Conservation (phyloP, 164 flowering plant species). For the Magnolia changhungtana region DNA sequence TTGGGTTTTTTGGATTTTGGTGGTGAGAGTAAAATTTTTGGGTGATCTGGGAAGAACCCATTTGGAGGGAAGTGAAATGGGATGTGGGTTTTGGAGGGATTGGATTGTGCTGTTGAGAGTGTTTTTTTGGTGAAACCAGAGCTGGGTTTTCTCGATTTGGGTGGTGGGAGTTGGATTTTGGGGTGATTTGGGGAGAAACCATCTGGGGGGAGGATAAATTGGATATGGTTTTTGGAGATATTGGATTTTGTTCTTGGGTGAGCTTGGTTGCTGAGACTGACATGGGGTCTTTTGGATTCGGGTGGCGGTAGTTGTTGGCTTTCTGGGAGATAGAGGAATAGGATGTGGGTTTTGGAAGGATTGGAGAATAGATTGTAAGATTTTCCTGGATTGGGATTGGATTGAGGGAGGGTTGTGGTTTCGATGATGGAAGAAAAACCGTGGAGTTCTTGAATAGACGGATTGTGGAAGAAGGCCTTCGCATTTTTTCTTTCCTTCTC, state of each 20-base stretch:
- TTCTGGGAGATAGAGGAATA: not conserved
- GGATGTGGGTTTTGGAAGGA: not conserved
- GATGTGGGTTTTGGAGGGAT: not conserved
- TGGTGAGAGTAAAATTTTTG: not conserved
- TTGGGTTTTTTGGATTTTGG: not conserved
- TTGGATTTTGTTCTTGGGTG: not conserved
- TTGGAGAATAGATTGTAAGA: not conserved
- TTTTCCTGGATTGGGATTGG: not conserved
- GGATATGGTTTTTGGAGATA: not conserved
- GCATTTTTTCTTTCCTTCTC: not conserved
- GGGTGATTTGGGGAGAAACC: not conserved
- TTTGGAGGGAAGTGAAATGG: not conserved
- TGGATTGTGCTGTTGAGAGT: not conserved
- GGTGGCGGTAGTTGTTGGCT: not conserved
- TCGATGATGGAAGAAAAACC: not conserved
- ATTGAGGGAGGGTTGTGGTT: not conserved
- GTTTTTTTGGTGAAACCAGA: not conserved
- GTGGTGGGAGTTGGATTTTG: not conserved
- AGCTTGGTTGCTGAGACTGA: not conserved
- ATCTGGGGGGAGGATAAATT: not conserved
- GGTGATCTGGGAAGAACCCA: not conserved
- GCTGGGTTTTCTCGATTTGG: not conserved
- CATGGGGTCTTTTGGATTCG: not conserved
- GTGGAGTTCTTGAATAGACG: constrained; percentile 2
- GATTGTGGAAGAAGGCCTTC: not conserved